Conservation (phyloP, 495 filamentous ascomycete species). For the Talaromyces borbonicus region DNA sequence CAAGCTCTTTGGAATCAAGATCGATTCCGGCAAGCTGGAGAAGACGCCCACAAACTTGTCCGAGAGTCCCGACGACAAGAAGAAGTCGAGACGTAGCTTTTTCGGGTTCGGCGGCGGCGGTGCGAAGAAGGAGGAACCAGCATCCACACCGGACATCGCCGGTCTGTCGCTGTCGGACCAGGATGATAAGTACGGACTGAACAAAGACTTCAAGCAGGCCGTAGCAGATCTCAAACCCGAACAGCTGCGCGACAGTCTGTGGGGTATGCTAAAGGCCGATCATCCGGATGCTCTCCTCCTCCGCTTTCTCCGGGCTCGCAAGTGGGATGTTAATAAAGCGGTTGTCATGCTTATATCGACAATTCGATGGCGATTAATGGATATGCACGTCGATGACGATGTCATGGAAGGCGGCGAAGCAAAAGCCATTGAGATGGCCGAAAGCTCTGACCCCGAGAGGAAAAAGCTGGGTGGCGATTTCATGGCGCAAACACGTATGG, state of each 20-base stretch:
- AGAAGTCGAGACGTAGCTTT: constrained; percentile 56
- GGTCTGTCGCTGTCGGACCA: constrained; percentile 39
- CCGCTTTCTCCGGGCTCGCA: constrained; percentile 83
- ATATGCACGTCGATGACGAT: constrained; percentile 79
- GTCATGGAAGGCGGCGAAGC: constrained; percentile 74
- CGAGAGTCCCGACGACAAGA: constrained; percentile 43
- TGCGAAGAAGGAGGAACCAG: constrained; percentile 52
- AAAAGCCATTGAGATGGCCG: constrained; percentile 48
- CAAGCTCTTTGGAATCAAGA: constrained; percentile 64
- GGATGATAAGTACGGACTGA: constrained; percentile 90
- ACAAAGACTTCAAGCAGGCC: constrained; percentile 73
- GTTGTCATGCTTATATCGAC: constrained; percentile 91
- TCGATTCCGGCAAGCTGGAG: constrained; percentile 21
- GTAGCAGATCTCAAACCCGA: constrained; percentile 67
- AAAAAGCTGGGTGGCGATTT: constrained; percentile 74
- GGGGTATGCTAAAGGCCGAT: constrained; percentile 94
- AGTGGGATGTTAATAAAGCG: constrained; percentile 92
- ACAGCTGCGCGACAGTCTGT: constrained; percentile 71
- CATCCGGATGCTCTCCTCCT: constrained; percentile 82
- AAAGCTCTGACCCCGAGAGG: constrained; percentile 41
- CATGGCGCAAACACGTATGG: constrained; percentile 71
- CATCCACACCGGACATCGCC: constrained; percentile 33
- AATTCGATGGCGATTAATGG: constrained; percentile 77
- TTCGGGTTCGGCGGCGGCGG: constrained; percentile 46
- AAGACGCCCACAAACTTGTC: constrained; percentile 18